phyloP scores from a whole-genome alignment of 2,329 filamentous ascomycete genomes.

The Phaeoacremonium minimum region DNA sequence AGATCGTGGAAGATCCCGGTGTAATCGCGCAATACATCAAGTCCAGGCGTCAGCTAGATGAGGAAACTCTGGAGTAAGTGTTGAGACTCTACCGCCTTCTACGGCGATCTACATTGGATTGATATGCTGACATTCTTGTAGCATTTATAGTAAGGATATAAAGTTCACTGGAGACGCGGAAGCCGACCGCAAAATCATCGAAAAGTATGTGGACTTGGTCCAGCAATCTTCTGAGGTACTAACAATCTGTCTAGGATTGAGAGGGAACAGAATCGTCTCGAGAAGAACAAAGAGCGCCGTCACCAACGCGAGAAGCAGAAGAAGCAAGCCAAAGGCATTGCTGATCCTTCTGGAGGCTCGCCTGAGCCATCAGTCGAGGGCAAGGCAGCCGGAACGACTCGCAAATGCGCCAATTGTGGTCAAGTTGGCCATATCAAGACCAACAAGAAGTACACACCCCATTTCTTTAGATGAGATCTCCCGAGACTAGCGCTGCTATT shows the following conservation, averaged over 20 bases:
- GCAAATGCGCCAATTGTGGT: constrained; percentile 97
- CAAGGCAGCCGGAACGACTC: constrained; percentile 65
- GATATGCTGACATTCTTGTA: constrained; percentile 23
- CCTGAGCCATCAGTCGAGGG: constrained; percentile 44
- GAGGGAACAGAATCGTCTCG: constrained; percentile 75
- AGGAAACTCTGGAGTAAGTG: constrained; percentile 69
- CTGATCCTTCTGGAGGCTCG: constrained; percentile 37
- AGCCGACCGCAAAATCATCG: constrained; percentile 56
- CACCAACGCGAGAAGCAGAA: constrained; percentile 90
- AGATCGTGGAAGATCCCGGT: constrained; percentile 72
- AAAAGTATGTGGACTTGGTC: constrained; percentile 38
- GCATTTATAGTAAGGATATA: constrained; percentile 49
- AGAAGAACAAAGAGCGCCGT: constrained; percentile 87
- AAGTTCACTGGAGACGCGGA: constrained; percentile 64
- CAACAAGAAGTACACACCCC: constrained; percentile 80
- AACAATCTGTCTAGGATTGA: constrained; percentile 45
- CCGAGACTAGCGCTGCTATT: too few species aligned
- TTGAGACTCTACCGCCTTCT: not conserved
- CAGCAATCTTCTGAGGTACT: constrained; percentile 5
- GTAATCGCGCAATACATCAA: constrained; percentile 89
- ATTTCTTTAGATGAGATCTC: too few species aligned
- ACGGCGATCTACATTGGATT: too few species aligned
- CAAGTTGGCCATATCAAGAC: constrained; percentile 98
- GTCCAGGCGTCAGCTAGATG: constrained; percentile 65
- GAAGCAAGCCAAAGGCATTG: constrained; percentile 38